Evolutionary conservation across 2,329 filamentous ascomycete genomes (phyloP).

Genomic region (Blumeria graminis): DNA sequence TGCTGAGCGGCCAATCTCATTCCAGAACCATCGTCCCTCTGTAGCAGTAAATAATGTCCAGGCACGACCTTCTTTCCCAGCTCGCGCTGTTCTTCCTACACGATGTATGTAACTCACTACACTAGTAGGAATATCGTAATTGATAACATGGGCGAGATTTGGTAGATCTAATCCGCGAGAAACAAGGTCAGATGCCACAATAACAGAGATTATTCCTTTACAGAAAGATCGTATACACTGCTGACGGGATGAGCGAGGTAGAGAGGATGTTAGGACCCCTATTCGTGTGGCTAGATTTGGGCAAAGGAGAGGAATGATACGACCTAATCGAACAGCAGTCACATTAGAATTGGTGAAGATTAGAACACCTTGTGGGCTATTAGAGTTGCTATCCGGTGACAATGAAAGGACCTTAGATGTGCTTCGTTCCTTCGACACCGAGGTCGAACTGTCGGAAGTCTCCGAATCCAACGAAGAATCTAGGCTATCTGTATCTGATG

Average conservation of each 20-base stretch:
- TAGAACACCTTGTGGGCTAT: constrained; percentile 24
- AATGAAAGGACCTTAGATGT: neutral
- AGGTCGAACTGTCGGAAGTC: constrained; percentile 3
- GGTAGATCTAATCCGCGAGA: constrained; percentile 72
- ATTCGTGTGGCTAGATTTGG: constrained; percentile 31
- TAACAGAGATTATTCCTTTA: constrained; percentile 37
- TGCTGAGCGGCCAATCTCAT: constrained; percentile 40
- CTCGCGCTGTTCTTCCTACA: constrained; percentile 73
- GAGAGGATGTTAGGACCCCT: constrained; percentile 54
- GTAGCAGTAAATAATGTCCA: constrained; percentile 69
- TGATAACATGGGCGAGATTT: constrained; percentile 61
- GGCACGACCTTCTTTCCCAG: constrained; percentile 48
- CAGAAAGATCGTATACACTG: constrained; percentile 44
- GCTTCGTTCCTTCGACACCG: neutral
- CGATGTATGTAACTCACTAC: constrained; percentile 73
- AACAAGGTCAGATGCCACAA: constrained; percentile 83
- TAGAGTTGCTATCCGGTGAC: neutral
- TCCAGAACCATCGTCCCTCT: constrained; percentile 74
- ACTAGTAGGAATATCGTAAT: constrained; percentile 74
- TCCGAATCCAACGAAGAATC: constrained; percentile 3
- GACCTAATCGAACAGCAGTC: constrained; percentile 61
- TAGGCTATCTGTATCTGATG: constrained; percentile 5
- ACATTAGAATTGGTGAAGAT: constrained; percentile 87
- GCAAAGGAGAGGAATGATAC: constrained; percentile 45
- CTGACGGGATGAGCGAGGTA: constrained; percentile 44